Percentiles rank a stretch among this genome's conserved stretches.
Evolutionary conservation across 2,329 filamentous ascomycete species (phyloP).

Genomic region (Microthyrium microscopicum): DNA sequence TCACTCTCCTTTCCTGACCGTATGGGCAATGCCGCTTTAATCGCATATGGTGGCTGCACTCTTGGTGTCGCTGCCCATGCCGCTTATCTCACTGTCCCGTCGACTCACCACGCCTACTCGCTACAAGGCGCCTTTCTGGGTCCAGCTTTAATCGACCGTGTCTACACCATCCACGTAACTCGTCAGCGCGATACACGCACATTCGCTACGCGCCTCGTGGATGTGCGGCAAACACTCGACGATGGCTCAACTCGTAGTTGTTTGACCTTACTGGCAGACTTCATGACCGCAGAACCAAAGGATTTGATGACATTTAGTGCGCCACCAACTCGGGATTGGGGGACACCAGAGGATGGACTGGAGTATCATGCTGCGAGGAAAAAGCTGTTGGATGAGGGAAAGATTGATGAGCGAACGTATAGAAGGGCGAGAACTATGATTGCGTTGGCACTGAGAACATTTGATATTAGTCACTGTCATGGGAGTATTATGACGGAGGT

Average conservation of each 20-base stretch:
- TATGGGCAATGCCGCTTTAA: constrained; percentile 20
- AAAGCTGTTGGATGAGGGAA: constrained; percentile 12
- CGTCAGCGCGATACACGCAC: constrained; percentile 27
- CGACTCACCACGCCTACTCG: constrained; percentile 27
- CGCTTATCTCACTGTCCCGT: constrained; percentile 23
- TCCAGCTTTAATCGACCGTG: constrained; percentile 25
- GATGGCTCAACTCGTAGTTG: constrained; percentile 23
- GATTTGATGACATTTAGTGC: constrained; percentile 23
- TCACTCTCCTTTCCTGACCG: constrained; percentile 16
- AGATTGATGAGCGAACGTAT: constrained; percentile 12
- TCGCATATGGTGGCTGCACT: constrained; percentile 31
- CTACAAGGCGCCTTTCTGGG: constrained; percentile 31
- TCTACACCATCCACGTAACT: constrained; percentile 21
- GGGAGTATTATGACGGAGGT: constrained; percentile 30
- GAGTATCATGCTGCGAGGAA: constrained; percentile 10
- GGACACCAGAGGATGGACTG: constrained; percentile 13
- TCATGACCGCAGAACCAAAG: constrained; percentile 26
- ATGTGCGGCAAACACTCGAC: constrained; percentile 26
- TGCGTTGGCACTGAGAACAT: constrained; percentile 15
- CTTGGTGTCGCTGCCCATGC: constrained; percentile 25
- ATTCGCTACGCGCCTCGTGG: constrained; percentile 31
- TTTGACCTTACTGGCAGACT: constrained; percentile 30
- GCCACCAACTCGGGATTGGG: constrained; percentile 19
- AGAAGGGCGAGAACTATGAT: constrained; percentile 16
- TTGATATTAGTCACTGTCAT: constrained; percentile 21